Evolutionary conservation across 2,329 filamentous ascomycete genomes (phyloP).

Genomic region (Ophiosphaerella narmari): DNA sequence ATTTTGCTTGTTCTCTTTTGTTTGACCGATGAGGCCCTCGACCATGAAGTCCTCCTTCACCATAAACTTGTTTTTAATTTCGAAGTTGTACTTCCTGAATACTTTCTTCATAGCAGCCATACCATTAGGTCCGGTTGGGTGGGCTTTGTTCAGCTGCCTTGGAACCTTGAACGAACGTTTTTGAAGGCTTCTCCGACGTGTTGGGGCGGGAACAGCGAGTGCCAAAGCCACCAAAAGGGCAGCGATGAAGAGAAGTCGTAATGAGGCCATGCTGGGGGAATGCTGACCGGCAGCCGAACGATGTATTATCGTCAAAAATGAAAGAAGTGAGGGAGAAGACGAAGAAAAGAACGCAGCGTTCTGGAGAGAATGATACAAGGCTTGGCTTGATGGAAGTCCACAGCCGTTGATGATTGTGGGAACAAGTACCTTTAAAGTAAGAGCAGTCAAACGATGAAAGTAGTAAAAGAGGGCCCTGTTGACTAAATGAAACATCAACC

Average conservation of each 20-base stretch:
- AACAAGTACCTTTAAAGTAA: slow-evolving; percentile 33
- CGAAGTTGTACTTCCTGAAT: slow-evolving; percentile 67
- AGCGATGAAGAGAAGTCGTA: slow-evolving; percentile 49
- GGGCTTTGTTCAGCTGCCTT: slow-evolving; percentile 60
- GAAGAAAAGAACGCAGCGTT: slow-evolving; percentile 23
- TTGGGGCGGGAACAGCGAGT: slow-evolving; percentile 52
- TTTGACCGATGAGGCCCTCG: slow-evolving; percentile 47
- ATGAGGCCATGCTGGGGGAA: slow-evolving; percentile 43
- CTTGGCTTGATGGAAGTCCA: slow-evolving; percentile 37
- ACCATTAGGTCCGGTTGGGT: slow-evolving; percentile 59
- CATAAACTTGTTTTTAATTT: slow-evolving; percentile 25
- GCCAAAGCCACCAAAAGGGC: slow-evolving; percentile 55
- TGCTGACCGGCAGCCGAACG: slow-evolving; percentile 47
- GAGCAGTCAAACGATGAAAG: slow-evolving; percentile 16
- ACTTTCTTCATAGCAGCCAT: slow-evolving; percentile 66
- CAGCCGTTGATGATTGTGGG: slow-evolving; percentile 30
- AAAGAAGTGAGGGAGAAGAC: slow-evolving; percentile 16
- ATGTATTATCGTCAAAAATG: slow-evolving; percentile 23
- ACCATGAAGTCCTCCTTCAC: slow-evolving; percentile 44
- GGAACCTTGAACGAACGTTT: slow-evolving; percentile 67
- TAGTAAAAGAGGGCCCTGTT: slow-evolving; percentile 17
- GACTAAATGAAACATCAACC: slow-evolving; percentile 24
- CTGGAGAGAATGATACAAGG: slow-evolving; percentile 23
- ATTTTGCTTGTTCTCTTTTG: slow-evolving; percentile 16
- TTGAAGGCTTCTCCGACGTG: slow-evolving; percentile 41